Conservation (phyloP, 2,329 filamentous ascomycete species). For the Hyphodiscus sp. region DNA sequence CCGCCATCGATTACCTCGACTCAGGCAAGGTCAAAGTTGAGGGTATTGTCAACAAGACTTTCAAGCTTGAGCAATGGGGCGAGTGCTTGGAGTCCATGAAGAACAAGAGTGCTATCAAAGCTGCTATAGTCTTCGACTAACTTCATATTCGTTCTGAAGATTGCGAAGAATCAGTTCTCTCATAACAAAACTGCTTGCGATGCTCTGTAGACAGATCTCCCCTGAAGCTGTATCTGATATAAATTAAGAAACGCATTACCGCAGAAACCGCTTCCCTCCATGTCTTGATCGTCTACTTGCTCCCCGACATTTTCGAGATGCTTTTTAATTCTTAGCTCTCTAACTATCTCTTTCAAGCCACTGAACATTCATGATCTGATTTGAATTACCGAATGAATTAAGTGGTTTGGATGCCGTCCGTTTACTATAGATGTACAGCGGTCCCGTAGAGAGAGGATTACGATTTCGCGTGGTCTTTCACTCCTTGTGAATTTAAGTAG, state of each 20-base stretch:
- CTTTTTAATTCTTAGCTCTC: no score
- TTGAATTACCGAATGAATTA: no score
- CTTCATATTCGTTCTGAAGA: neutral
- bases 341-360: no score
- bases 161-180: no score
- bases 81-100: conserved; percentile 65
- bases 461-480: no score
- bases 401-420: no score
- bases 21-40: conserved; percentile 54
- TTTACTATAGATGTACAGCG: no score
- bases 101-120: conserved; percentile 69
- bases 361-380: no score
- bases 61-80: conserved; percentile 65
- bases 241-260: neutral
- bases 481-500: no score
- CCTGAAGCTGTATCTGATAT: neutral
- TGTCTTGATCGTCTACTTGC: neutral
- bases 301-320: neutral
- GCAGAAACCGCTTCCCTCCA: neutral
- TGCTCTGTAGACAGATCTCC: neutral
- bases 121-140: conserved; percentile 62
- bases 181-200: neutral
- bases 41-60: conserved; percentile 68
- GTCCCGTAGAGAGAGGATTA: no score
- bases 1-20: conserved; percentile 50